These are phyloP conservation scores for Scopulariopsis brevicaulis DNA, from an alignment of 2,329 filamentous ascomycete genomes.

Conservation along the genomic window DNA sequence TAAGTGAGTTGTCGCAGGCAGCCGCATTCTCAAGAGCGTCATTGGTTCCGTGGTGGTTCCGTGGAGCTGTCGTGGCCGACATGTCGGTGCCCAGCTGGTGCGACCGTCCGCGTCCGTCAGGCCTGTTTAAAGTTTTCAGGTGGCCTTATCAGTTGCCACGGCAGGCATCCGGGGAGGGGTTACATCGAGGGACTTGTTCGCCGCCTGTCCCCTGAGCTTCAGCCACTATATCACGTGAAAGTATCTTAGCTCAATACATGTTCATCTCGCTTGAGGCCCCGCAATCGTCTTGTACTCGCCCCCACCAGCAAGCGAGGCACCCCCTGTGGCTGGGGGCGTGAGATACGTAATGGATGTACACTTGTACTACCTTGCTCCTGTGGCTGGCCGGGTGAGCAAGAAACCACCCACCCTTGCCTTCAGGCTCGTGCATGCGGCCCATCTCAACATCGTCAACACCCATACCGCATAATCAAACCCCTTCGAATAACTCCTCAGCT, in stretches of 20 bases:
- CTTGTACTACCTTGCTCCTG: not conserved
- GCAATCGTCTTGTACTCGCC: not conserved
- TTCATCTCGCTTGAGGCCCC: not conserved
- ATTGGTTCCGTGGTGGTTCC: too few species aligned
- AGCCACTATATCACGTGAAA: not conserved
- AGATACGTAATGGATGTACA: not conserved
- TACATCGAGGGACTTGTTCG: not conserved
- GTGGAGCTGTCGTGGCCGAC: not conserved
- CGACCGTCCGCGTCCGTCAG: not conserved
- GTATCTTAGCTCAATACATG: not conserved
- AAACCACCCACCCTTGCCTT: not conserved
- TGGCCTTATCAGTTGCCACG: not conserved
- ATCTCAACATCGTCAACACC: slow-evolving; percentile 2
- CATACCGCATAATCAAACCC: not conserved
- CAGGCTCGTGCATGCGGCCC: slow-evolving; percentile 3
- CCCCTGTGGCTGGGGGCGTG: not conserved
- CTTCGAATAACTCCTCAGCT: not conserved
- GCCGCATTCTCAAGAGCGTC: not conserved
- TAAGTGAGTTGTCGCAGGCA: not conserved
- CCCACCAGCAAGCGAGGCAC: not conserved
- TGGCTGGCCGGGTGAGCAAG: not conserved
- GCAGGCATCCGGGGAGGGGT: not conserved
- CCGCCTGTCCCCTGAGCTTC: not conserved
- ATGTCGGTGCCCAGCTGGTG: not conserved
- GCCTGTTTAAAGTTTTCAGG: not conserved